Conservation (phyloP, 2,329 filamentous ascomycete genomes). For the Talaromyces amestolkiae region DNA sequence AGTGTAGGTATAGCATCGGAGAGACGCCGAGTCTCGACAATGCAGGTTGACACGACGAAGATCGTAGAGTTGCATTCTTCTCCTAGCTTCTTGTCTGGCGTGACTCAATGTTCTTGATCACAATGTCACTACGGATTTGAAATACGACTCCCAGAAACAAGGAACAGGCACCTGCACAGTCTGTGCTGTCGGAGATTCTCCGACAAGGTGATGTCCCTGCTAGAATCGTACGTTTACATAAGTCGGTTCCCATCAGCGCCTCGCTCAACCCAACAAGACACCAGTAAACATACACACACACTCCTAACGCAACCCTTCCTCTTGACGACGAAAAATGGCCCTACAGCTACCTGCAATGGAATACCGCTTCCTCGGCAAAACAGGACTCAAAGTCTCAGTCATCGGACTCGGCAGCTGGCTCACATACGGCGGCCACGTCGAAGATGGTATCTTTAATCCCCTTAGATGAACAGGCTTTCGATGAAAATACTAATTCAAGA, state of each 20-base stretch:
- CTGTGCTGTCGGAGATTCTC: background rate
- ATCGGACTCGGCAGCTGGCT: slow-evolving; percentile 64
- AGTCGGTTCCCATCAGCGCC: background rate
- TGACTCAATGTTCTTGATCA: background rate
- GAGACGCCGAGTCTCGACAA: background rate
- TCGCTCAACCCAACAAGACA: background rate
- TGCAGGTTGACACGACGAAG: background rate
- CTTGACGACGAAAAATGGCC: background rate
- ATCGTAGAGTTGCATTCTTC: background rate
- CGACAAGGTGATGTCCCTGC: background rate
- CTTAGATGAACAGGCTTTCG: background rate
- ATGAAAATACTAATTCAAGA: background rate
- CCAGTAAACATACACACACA: background rate
- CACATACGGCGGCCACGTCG: slow-evolving; percentile 73
- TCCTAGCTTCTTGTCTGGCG: background rate
- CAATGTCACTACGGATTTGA: background rate
- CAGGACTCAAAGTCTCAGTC: slow-evolving; percentile 66
- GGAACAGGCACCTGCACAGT: background rate
- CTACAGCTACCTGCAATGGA: slow-evolving; percentile 50
- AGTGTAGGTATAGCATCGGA: background rate
- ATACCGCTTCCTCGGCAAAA: slow-evolving; percentile 68
- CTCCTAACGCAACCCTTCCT: background rate
- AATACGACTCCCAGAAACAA: background rate
- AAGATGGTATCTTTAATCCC: slow-evolving; percentile 50
- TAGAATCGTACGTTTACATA: background rate